Base-by-base conservation (phyloP, 139 green algal species). In the Chlorella sp. region DNA sequence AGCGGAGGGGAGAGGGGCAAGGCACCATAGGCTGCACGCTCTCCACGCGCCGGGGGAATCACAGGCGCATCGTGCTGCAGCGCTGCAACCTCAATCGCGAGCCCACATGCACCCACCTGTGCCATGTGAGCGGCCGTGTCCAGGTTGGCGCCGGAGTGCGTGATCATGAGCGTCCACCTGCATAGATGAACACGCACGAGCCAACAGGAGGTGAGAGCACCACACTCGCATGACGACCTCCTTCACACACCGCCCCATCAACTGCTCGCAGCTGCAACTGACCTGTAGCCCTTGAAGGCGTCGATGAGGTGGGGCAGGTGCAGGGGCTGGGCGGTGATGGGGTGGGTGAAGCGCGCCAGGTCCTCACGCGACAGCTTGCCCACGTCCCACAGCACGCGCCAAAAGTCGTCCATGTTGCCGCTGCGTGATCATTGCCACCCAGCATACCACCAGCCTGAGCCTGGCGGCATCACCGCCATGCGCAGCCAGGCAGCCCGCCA, bases 251-350 rank as follows among this genome's bases (percentile, higher is more conserved):
- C 42, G 17, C 42, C 42, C n/a, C n/a, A n/a, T n/a, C n/a, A n/a
- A n/a, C n/a, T n/a, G n/a, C 42, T 55, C 14, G 22, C 59, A 64
- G 59, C 59, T 31, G 59, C 22, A 64, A 29, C 35, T 71, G 90
- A 97, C 55, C 94, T 83, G 78, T 93, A 96, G 83, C 92, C 85
- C 87, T 95, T 61, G 42, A 96, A 87, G 63, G 89, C 51, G 55
- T 71, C 81, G 50, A 95, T 96, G 50, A 98, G 82, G 75, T 97
- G 88, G 14, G 93, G 93, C 72, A 98, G 85, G 84, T 98, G 91
- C 31, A 89, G 61, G 2, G 91, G 91, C 42, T 72, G 69, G 26
- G 74, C 83, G 22, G 78, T 91, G 72, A 94, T 86, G 36, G 89
- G 85, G 76, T 89, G 85, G 34, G 83, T 65, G 82, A 89, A 93